Conservation (phyloP, 768 basidiomycete species). For the Kwoniella dejecticola region DNA sequence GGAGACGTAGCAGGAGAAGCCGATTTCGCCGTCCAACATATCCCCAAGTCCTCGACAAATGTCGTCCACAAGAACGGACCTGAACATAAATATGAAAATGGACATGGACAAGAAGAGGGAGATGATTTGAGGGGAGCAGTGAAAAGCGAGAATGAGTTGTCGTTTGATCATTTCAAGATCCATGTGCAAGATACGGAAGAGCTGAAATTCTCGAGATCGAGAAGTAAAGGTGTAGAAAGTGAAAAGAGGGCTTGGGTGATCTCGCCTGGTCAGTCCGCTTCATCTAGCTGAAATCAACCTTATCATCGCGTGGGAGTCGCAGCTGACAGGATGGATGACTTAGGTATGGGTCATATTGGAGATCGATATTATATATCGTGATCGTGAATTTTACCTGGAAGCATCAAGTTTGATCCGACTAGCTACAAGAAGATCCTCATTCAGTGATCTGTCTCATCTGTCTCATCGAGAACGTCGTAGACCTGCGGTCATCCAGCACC, state of each 20-base stretch:
- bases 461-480: no score
- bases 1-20: slow-evolving; percentile 44
- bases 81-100: not conserved
- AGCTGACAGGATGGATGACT: no score
- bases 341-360: slow-evolving; percentile 51
- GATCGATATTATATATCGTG: slow-evolving; percentile 24
- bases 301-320: not conserved
- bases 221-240: slow-evolving; percentile 41
- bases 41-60: slow-evolving; percentile 17
- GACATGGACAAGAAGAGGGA: not conserved
- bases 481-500: no score
- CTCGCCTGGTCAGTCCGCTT: slow-evolving; percentile 40
- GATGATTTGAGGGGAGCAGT: slow-evolving; percentile 50
- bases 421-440: not conserved
- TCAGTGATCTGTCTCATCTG: not conserved
- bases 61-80: no score
- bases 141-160: slow-evolving; percentile 17
- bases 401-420: no score
- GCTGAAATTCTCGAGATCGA: slow-evolving; percentile 36
- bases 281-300: not conserved
- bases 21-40: slow-evolving; percentile 34
- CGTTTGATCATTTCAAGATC: slow-evolving; percentile 30
- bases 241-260: slow-evolving; percentile 53
- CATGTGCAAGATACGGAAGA: slow-evolving; percentile 30
- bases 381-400: not conserved